These are phyloP conservation scores for Typha latifolia DNA, from an alignment of 176 grass and related monocot species.

Conservation along the genomic window DNA sequence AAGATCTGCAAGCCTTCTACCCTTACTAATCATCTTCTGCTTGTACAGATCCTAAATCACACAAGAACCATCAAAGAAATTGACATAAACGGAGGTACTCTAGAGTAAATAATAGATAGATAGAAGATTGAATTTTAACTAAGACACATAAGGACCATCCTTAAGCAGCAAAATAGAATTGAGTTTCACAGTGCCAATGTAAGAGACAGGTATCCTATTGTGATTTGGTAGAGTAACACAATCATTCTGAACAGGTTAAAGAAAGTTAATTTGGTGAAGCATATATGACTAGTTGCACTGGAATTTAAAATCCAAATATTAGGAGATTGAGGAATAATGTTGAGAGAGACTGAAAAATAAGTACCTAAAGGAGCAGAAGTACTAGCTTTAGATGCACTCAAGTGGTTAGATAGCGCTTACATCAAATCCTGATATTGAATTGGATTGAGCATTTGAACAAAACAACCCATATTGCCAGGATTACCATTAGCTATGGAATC, in stretches of 20 bases:
- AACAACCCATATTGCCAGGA: too few relatives aligned
- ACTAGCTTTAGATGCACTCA: neutral
- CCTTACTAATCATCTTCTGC: too few relatives aligned
- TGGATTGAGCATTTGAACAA: too few relatives aligned
- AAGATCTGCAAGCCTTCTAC: too few relatives aligned
- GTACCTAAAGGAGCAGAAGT: neutral
- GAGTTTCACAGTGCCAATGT: neutral
- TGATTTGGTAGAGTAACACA: neutral
- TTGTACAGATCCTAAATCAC: too few relatives aligned
- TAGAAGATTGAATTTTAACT: too few relatives aligned
- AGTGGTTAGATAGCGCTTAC: too few relatives aligned
- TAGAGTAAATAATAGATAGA: too few relatives aligned
- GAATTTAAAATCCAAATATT: neutral
- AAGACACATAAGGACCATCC: neutral
- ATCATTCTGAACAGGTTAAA: neutral
- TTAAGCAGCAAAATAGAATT: neutral
- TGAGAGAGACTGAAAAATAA: neutral
- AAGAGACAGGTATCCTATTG: neutral
- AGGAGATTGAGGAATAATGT: neutral
- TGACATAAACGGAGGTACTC: too few relatives aligned
- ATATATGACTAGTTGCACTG: neutral
- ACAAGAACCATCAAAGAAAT: too few relatives aligned
- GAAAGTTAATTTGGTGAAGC: neutral
- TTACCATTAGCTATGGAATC: neutral
- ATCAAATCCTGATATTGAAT: too few relatives aligned